Conservation (phyloP, 73 alveolate genomes). For the Symbiodinium natans region DNA sequence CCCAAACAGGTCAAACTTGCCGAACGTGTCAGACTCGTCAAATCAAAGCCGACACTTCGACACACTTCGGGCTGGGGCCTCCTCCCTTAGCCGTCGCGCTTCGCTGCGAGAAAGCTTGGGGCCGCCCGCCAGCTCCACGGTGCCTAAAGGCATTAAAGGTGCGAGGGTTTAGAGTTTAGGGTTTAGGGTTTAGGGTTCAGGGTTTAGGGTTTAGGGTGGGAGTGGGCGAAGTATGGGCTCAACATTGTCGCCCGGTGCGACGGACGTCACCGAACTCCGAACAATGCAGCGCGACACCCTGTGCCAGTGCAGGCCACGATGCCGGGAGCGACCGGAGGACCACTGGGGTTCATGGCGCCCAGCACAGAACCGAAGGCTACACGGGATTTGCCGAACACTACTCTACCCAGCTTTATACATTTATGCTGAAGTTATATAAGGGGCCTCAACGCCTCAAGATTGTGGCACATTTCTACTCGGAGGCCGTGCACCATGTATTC, state of each 20-base stretch:
- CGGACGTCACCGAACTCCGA: too few relatives aligned
- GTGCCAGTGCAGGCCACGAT: not conserved
- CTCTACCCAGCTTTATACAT: too few relatives aligned
- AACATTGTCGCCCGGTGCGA: too few relatives aligned
- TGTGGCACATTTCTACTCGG: not conserved
- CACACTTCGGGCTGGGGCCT: not conserved
- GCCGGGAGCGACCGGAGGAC: conserved; percentile 85
- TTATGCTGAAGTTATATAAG: not conserved
- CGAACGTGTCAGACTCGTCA: not conserved
- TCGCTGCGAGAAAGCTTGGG: conserved; percentile 64
- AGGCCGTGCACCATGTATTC: too few relatives aligned
- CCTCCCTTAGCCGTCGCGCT: conserved; percentile 70
- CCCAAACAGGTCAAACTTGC: not conserved
- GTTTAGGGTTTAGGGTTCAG: too few relatives aligned
- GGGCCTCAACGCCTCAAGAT: not conserved
- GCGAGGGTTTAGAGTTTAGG: too few relatives aligned
- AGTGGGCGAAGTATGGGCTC: too few relatives aligned
- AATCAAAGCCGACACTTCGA: not conserved
- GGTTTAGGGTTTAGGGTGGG: too few relatives aligned
- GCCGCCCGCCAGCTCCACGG: conserved; percentile 74
- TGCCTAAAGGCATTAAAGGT: too few relatives aligned
- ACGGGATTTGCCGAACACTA: not conserved
- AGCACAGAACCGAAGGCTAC: not conserved
- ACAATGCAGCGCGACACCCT: too few relatives aligned
- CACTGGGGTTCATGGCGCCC: conserved; percentile 54